Evolutionary conservation across 139 green algal species (phyloP).

Genomic region (Mesostigma viride): DNA sequence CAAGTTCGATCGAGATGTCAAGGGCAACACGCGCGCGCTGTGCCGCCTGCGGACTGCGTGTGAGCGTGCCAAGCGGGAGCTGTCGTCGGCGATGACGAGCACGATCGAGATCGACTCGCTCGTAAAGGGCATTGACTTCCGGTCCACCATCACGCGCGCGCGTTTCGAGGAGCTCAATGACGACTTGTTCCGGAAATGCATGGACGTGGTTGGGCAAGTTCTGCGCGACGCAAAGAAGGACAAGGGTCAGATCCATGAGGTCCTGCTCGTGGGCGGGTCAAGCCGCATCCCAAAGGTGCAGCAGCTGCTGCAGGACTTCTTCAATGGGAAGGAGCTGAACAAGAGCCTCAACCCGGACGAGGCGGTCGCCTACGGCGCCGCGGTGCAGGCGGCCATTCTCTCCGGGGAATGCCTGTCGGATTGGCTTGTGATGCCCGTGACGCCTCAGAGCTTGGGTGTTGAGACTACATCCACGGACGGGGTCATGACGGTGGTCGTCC

Average conservation of each 20-base stretch:
- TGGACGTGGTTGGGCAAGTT: slow-evolving; percentile 90
- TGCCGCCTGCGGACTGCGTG: slow-evolving; percentile 22
- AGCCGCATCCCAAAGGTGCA: slow-evolving; percentile 97
- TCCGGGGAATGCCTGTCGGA: slow-evolving; percentile 87
- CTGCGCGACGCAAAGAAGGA: too few species aligned
- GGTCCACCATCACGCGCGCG: slow-evolving; percentile 85
- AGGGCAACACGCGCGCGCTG: neutral
- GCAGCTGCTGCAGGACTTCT: slow-evolving; percentile 91
- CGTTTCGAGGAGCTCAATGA: slow-evolving; percentile 98
- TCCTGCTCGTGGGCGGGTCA: slow-evolving; percentile 82
- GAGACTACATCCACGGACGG: slow-evolving; percentile 89
- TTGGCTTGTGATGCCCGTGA: slow-evolving; percentile 93
- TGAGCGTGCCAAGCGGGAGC: slow-evolving; percentile 55
- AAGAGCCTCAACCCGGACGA: slow-evolving; percentile 99
- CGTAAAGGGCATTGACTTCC: slow-evolving; percentile 95
- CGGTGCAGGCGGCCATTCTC: slow-evolving; percentile 91
- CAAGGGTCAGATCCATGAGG: too few species aligned
- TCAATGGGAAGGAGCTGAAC: slow-evolving; percentile 97
- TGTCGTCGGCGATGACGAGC: slow-evolving; percentile 74
- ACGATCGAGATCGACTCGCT: slow-evolving; percentile 94
- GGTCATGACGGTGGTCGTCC: slow-evolving; percentile 85
- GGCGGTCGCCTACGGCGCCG: slow-evolving; percentile 94
- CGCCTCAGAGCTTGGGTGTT: slow-evolving; percentile 84
- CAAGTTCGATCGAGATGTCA: slow-evolving; percentile 9
- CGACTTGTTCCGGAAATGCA: slow-evolving; percentile 98